Evolutionary conservation across 306 rosid species (phyloP).

Genomic region (Gastrolobium bilobum): DNA sequence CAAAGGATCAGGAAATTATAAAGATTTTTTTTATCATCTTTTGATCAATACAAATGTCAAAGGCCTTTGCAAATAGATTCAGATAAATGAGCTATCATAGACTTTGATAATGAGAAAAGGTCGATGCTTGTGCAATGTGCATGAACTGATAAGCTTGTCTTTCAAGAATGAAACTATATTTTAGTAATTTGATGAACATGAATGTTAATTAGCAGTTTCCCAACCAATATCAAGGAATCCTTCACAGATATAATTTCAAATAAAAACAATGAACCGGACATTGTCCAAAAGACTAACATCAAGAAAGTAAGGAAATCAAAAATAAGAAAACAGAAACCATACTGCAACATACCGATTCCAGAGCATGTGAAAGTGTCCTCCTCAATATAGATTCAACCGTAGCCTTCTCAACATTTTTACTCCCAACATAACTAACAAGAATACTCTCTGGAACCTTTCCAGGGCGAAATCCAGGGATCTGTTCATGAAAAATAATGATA

Average conservation of each 20-base stretch:
- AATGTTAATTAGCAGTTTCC: constrained; percentile 11
- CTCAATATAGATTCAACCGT: constrained; percentile 82
- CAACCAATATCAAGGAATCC: constrained; percentile 22
- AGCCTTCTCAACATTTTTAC: constrained; percentile 75
- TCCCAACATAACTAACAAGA: constrained; percentile 76
- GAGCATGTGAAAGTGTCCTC: constrained; percentile 95
- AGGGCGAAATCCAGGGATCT: constrained; percentile 93
- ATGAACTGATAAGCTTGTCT: constrained; percentile 1
- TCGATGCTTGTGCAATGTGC: constrained; percentile 12
- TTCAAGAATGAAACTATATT: constrained; percentile 41
- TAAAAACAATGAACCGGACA: constrained; percentile 3
- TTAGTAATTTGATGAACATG: background rate
- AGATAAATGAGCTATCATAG: constrained; percentile 29
- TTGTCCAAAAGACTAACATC: background rate
- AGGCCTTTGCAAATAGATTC: constrained; percentile 28
- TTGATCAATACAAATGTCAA: constrained; percentile 22
- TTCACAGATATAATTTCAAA: constrained; percentile 7
- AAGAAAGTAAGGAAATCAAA: constrained; percentile 13
- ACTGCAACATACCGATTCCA: constrained; percentile 66
- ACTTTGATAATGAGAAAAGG: constrained; percentile 28
- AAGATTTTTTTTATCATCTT: background rate
- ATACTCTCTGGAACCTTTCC: constrained; percentile 86
- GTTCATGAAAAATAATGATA: constrained; percentile 34
- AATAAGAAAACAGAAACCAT: constrained; percentile 12
- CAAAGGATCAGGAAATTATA: background rate